These are phyloP conservation scores for Fusarium torulosum DNA, from an alignment of 2,329 filamentous ascomycete species.

Conservation along the genomic window DNA sequence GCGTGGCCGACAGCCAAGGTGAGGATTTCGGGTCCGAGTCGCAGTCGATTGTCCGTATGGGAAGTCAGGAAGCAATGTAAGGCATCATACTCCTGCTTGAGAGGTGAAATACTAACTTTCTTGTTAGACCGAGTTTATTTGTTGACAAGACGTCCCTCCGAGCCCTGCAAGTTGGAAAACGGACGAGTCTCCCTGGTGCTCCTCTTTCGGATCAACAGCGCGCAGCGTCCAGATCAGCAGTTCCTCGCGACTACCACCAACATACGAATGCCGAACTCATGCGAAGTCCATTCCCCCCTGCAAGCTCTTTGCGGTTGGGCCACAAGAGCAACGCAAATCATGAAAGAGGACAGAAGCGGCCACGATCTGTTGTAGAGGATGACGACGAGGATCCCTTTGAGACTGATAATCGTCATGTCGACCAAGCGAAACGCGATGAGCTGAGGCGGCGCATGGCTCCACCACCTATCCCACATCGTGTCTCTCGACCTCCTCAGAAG, in stretches of 20 bases:
- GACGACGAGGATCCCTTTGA: conserved; percentile 49
- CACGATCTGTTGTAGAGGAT: conserved; percentile 19
- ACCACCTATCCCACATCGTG: conserved; percentile 25
- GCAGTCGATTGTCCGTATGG: conserved; percentile 44
- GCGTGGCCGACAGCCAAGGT: conserved; percentile 34
- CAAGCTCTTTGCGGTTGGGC: conserved; percentile 11
- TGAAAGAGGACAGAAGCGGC: conserved; percentile 4
- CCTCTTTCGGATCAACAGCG: conserved; percentile 45
- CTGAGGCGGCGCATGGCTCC: conserved; percentile 30
- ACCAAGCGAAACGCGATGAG: conserved; percentile 40
- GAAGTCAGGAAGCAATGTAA: conserved; percentile 34
- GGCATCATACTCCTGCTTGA: neutral
- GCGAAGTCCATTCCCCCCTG: conserved; percentile 25
- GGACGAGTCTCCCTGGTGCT: neutral
- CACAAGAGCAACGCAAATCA: neutral
- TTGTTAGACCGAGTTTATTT: conserved; percentile 42
- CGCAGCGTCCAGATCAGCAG: conserved; percentile 19
- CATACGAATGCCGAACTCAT: conserved; percentile 41
- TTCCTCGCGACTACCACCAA: conserved; percentile 42
- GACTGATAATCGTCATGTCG: conserved; percentile 46
- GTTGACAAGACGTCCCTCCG: conserved; percentile 33
- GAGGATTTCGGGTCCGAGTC: conserved; percentile 43
- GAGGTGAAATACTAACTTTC: conserved; percentile 4
- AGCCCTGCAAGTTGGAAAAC: conserved; percentile 30
- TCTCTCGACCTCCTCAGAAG: conserved; percentile 10